phyloP scores from a whole-genome alignment of 371 early-diverging fungal species.

The Rhizopus arrhizus region DNA sequence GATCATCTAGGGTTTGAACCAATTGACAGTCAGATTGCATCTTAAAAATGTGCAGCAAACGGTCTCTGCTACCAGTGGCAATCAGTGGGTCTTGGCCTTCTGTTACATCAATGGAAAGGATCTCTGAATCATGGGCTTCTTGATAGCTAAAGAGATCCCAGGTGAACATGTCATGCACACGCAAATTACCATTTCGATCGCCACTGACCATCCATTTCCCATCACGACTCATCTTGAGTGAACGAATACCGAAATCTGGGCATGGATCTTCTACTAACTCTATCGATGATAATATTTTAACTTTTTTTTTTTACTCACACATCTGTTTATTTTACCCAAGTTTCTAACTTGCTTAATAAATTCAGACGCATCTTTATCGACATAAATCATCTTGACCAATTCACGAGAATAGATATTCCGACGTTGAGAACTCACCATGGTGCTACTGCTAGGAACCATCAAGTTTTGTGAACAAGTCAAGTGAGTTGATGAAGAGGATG shows the following conservation, averaged over 20 bases:
- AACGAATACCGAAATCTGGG: conserved; percentile 70
- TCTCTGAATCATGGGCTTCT: conserved; percentile 86
- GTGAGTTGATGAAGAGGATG: conserved; percentile 10
- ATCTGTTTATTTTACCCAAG: background rate
- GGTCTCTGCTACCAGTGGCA: conserved; percentile 81
- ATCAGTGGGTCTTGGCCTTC: conserved; percentile 47
- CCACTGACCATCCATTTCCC: conserved; percentile 75
- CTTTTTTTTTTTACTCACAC: no score
- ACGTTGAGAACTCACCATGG: conserved; percentile 25
- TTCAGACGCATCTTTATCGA: conserved; percentile 52
- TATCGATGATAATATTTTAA: no score
- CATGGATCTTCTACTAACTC: conserved; percentile 41
- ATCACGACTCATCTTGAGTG: conserved; percentile 70
- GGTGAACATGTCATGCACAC: conserved; percentile 62
- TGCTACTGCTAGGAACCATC: conserved; percentile 38
- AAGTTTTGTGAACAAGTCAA: background rate
- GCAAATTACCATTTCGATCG: conserved; percentile 76
- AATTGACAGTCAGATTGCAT: conserved; percentile 59
- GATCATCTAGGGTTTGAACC: conserved; percentile 83
- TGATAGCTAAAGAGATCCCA: conserved; percentile 68
- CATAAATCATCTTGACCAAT: conserved; percentile 61
- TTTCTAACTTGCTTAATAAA: conserved; percentile 33
- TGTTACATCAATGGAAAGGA: conserved; percentile 77
- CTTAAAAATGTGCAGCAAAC: conserved; percentile 82
- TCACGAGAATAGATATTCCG: conserved; percentile 65